Evolutionary conservation across 805 yeast species (phyloP), one percentile per base, ranked within the genome.

Genomic region (Scheffersomyces lignosus): DNA sequence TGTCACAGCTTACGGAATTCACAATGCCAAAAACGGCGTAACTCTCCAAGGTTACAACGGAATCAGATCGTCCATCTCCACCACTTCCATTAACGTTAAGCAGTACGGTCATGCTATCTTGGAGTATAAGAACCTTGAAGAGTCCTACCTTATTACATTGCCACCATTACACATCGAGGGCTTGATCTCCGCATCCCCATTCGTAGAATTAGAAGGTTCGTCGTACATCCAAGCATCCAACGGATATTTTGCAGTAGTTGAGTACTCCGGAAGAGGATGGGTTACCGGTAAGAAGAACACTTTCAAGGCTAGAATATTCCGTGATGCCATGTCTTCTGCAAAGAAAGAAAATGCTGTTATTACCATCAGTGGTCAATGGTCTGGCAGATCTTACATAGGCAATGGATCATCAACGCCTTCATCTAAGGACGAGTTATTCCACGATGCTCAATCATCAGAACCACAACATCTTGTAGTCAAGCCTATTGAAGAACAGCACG

Each of bases 131-230:
- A 75, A 77, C 43, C 62, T 81, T 41, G 66, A 74, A 37, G 96
- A 88, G 60, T 57, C 73, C 2, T 93, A 82, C 60, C 69, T 87
- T 48, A 71, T 90, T 38, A 87, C 97, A n/a, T 73, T 91, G 49
- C 99, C 99, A 14, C 88, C 96, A 10, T 72, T 93, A 51, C 98
- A 93, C 64, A 84, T 91, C 43, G 99, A 91, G 65, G 98, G 99
- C 18, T 77, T 91, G 40, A 65, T 91, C 44, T 81, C 84, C 46
- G 96, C 95, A 8, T 75, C 95, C 2, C 99, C 99, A 18, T 91
- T 83, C 61, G 96, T 90, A 36, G 99, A 93, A 69, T 75, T 93
- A 45, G 96, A 91, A 56, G 95, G 95, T 41, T 80, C 80, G 48
- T 77, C 95, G n/a, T 80, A 71, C 53, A 87, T 93, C 57, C 95